Evolutionary conservation across 73 alveolate genomes (phyloP).

Genomic region (Tetrahymena thermophila): DNA sequence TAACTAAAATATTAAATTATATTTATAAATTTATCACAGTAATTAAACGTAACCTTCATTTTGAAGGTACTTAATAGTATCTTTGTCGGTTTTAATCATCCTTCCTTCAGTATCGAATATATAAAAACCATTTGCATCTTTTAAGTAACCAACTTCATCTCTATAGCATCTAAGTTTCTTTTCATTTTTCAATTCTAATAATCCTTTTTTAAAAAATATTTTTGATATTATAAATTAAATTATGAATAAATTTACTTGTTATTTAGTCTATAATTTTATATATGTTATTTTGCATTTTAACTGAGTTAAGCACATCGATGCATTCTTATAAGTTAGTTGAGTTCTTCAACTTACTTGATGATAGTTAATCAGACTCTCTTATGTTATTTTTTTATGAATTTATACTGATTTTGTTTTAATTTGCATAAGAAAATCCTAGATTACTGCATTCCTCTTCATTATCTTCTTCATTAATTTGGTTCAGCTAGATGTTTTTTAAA

Average conservation of each 20-base stretch:
- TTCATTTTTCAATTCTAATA: background rate
- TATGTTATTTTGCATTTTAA: background rate
- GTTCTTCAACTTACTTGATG: background rate
- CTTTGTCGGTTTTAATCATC: background rate
- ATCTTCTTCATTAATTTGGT: background rate
- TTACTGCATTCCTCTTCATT: background rate
- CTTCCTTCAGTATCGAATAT: background rate
- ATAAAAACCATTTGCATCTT: background rate
- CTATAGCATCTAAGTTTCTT: background rate
- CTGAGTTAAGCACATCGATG: background rate
- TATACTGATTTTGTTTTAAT: background rate
- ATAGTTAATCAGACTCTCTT: background rate
- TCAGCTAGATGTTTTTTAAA: background rate
- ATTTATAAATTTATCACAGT: background rate
- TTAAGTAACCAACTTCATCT: background rate
- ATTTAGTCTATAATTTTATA: background rate
- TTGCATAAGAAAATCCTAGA: background rate
- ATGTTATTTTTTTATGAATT: background rate
- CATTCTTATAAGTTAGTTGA: background rate
- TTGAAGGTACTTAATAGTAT: background rate
- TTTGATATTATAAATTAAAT: background rate
- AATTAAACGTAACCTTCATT: background rate
- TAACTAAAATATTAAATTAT: too few species aligned
- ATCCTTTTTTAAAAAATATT: background rate
- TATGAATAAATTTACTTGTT: background rate